Evolutionary conservation across 2,329 filamentous ascomycete genomes (phyloP).

Genomic region (Delphinella strobiligena): DNA sequence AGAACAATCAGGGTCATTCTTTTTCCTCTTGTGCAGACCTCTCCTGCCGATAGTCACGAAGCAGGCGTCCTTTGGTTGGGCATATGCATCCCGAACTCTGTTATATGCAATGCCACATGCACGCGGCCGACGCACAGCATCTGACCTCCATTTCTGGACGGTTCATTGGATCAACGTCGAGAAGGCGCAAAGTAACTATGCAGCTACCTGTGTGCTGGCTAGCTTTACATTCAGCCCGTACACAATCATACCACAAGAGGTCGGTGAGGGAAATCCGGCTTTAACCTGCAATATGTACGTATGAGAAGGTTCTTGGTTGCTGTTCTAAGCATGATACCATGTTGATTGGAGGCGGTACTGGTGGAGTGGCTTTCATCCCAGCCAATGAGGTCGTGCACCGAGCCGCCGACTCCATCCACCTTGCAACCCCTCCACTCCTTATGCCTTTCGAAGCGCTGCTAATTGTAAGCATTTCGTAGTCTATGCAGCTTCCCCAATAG

Average conservation of each 20-base stretch:
- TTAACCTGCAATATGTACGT: too few relatives aligned
- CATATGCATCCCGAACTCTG: neutral
- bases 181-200: too few relatives aligned
- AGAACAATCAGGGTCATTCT: too few relatives aligned
- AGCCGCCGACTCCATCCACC: neutral
- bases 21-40: too few relatives aligned
- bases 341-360: neutral
- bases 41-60: too few relatives aligned
- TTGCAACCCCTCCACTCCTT: neutral
- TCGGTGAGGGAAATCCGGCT: too few relatives aligned
- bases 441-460: conserved; percentile 4
- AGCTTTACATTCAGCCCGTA: too few relatives aligned
- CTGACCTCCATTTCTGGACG: neutral
- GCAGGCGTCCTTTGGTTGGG: neutral
- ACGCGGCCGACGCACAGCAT: neutral
- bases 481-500: neutral
- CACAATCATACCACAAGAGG: too few relatives aligned
- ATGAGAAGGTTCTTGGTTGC: neutral
- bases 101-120: neutral
- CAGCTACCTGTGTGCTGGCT: too few relatives aligned
- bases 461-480: neutral
- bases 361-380: neutral
- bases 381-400: neutral
- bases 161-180: neutral
- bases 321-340: neutral